Evolutionary conservation across 116 monocot genomes (phyloP).

Genomic region (Trichopus zeylanicus): DNA sequence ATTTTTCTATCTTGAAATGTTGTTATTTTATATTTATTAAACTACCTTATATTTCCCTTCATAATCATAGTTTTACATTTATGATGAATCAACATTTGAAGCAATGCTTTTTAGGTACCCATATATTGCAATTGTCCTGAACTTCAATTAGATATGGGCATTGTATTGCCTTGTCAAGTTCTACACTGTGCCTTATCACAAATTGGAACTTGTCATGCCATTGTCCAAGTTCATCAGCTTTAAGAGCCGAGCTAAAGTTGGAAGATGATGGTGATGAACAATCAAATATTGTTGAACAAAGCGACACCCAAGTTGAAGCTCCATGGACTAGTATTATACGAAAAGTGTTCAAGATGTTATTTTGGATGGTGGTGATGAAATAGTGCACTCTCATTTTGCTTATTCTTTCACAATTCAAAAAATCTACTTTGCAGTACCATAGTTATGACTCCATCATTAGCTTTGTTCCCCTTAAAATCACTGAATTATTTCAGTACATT

Average conservation of each 20-base stretch:
- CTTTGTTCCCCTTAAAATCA: too few species aligned
- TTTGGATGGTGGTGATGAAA: slow-evolving; percentile 20
- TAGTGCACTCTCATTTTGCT: slow-evolving; percentile 9
- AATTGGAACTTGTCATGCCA: slow-evolving; percentile 52
- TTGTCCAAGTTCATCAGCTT: slow-evolving; percentile 91
- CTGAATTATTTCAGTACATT: not conserved
- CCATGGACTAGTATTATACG: slow-evolving; percentile 70
- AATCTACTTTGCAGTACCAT: not conserved
- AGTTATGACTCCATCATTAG: too few species aligned
- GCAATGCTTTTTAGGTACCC: slow-evolving; percentile 53
- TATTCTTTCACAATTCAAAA: not conserved
- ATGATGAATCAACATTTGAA: not conserved
- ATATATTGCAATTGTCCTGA: slow-evolving; percentile 67
- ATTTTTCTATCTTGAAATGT: not conserved
- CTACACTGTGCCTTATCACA: slow-evolving; percentile 66
- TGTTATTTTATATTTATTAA: not conserved
- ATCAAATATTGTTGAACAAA: slow-evolving; percentile 33
- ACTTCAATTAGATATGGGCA: slow-evolving; percentile 91
- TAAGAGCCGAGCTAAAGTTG: slow-evolving; percentile 38
- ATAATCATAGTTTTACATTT: not conserved
- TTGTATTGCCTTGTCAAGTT: slow-evolving; percentile 84
- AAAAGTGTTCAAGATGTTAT: slow-evolving; percentile 73
- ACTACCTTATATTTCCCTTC: not conserved
- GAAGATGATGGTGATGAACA: slow-evolving; percentile 13
- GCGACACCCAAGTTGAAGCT: slow-evolving; percentile 48